A percentile compares a stretch with the other conserved stretches of the same genome.
Conservation (phyloP, 2,329 filamentous ascomycete species). For the Diplodia seriata region DNA sequence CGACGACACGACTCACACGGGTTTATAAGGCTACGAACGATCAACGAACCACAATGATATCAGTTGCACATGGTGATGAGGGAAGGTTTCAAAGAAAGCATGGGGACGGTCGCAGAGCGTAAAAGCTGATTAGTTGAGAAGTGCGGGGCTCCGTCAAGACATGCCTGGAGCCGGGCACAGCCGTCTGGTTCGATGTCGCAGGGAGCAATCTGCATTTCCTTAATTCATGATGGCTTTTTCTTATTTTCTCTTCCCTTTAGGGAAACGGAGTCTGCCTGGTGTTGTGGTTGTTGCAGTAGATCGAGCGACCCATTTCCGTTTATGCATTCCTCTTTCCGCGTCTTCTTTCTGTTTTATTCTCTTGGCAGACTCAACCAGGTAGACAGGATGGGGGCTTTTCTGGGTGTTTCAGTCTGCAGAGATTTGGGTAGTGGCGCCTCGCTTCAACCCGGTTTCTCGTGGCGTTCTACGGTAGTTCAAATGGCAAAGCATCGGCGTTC, state of each 20-base stretch:
- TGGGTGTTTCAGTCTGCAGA: not conserved
- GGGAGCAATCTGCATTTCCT: constrained; percentile 21
- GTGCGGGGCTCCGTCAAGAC: constrained; percentile 10
- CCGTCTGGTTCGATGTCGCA: constrained; percentile 1
- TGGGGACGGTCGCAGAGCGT: constrained; percentile 20
- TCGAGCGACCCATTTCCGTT: constrained; percentile 27
- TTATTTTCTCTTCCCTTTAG: constrained; percentile 6
- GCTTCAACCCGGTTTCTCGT: not conserved
- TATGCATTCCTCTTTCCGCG: constrained; percentile 23
- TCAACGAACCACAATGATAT: constrained; percentile 30
- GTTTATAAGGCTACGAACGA: constrained; percentile 29
- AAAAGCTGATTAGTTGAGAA: constrained; percentile 31
- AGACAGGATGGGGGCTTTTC: constrained; percentile 30
- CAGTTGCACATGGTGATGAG: constrained; percentile 25
- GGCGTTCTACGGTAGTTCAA: constrained; percentile 25
- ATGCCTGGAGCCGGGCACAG: not conserved
- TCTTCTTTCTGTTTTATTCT: constrained; percentile 25
- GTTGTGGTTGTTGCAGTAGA: constrained; percentile 28
- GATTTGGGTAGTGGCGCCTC: constrained; percentile 3
- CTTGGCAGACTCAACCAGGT: constrained; percentile 33
- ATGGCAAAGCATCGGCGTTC: constrained; percentile 15
- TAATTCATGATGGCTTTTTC: constrained; percentile 31
- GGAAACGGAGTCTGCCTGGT: constrained; percentile 27
- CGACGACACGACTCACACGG: constrained; percentile 20
- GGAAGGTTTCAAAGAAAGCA: constrained; percentile 21